Evolutionary conservation across 78 protist species (phyloP), one percentile per base, ranked within the genome.

Genomic region (Parvularia atlantis): DNA sequence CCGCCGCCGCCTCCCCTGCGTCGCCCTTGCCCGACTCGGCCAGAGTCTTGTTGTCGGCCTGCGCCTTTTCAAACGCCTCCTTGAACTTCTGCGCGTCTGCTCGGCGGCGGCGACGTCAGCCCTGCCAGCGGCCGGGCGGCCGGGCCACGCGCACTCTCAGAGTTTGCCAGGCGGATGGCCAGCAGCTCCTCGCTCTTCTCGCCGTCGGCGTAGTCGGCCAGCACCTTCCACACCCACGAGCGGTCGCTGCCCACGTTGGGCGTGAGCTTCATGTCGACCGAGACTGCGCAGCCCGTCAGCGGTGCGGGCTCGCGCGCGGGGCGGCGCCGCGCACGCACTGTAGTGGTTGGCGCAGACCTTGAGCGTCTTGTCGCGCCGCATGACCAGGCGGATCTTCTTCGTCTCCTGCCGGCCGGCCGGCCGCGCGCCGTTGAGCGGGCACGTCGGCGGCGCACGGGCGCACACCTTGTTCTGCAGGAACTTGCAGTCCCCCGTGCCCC

Each of bases 361-460:
- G 54, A 89, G 69, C 22, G 91, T 89, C 75, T 90, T 71, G 41
- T 93, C 96, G 24, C 96, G 79, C 30, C 97, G 77, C 96, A 93
- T 92, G 30, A 88, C 82, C n/a, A 93, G 40, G 31, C 97, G 78
- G 48, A 92, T 57, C 62, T 58, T 87, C 13, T 35, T 31, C 14
- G 80, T 70, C 30, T 54, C 75, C n/a, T n/a, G n/a, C n/a, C n/a
- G n/a, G n/a, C n/a, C n/a, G n/a, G n/a, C n/a, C n/a, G n/a, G n/a
- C n/a, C n/a, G n/a, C n/a, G n/a, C n/a, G n/a, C n/a, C n/a, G n/a
- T n/a, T n/a, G n/a, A n/a, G n/a, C n/a, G n/a, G n/a, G n/a, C n/a
- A n/a, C n/a, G n/a, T n/a, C n/a, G n/a, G n/a, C n/a, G n/a, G n/a
- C n/a, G n/a, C n/a, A n/a, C n/a, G n/a, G n/a, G n/a, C n/a, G n/a